A percentile compares a stretch with the other conserved stretches of the same genome.
Evolutionary conservation across 768 basidiomycete species (phyloP).

Genomic region (Pisolithus marmoratus): DNA sequence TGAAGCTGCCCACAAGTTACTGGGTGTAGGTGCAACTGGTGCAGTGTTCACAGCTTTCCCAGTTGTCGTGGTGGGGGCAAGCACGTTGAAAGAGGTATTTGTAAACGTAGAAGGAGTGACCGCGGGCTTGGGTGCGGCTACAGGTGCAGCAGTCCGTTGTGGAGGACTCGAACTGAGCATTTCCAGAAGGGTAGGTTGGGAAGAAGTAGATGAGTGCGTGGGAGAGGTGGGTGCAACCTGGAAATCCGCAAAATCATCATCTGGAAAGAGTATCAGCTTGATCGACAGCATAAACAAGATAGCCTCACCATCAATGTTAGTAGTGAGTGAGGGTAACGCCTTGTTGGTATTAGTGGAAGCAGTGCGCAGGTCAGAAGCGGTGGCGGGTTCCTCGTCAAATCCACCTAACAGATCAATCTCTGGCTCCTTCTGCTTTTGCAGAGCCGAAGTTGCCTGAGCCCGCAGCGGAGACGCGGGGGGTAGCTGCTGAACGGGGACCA

Average conservation of each 20-base stretch:
- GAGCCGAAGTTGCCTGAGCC: conserved; percentile 21
- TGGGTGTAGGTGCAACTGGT: conserved; percentile 16
- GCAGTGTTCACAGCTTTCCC: conserved; percentile 17
- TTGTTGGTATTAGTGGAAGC: conserved; percentile 19
- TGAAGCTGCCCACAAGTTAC: conserved; percentile 16
- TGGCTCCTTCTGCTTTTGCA: conserved; percentile 39
- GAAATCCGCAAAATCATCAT: conserved; percentile 87
- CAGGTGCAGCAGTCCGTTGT: conserved; percentile 11
- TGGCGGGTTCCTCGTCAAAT: conserved; percentile 55
- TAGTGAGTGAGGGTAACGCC: conserved; percentile 23
- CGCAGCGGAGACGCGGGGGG: conserved; percentile 38
- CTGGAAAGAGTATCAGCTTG: conserved; percentile 28
- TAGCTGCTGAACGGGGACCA: conserved; percentile 24
- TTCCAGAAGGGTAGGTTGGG: conserved; percentile 41
- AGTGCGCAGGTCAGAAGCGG: conserved; percentile 5
- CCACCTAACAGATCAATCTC: conserved; percentile 73
- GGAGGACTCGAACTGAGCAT: conserved; percentile 37
- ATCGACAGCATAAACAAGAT: neutral
- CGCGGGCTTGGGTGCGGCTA: conserved; percentile 10
- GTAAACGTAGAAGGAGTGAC: conserved; percentile 20
- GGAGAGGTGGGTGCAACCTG: conserved; percentile 58
- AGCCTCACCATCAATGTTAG: conserved; percentile 22
- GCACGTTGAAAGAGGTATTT: conserved; percentile 11
- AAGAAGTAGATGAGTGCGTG: conserved; percentile 31
- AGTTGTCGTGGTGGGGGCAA: conserved; percentile 24